Conservation (phyloP, 2,329 filamentous ascomycete species). For the Colletotrichum spinosum region DNA sequence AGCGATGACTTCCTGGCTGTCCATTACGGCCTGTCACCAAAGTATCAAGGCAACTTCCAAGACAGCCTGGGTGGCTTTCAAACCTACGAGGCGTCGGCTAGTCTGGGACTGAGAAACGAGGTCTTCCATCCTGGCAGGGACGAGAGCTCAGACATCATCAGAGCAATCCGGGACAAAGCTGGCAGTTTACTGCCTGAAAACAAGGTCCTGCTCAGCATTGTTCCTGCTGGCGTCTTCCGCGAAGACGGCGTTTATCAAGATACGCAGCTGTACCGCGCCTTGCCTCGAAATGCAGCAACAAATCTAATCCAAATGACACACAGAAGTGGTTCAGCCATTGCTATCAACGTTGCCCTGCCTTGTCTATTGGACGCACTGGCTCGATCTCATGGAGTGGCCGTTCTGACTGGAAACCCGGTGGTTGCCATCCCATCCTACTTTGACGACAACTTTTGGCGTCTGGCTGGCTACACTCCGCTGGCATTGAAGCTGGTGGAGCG, state of each 20-base stretch:
- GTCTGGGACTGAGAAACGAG: constrained; percentile 91
- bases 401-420: constrained; percentile 85
- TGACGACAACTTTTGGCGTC: constrained; percentile 91
- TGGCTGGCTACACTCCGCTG: constrained; percentile 90
- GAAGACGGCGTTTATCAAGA: constrained; percentile 85
- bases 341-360: constrained; percentile 88
- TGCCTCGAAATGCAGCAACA: constrained; percentile 78
- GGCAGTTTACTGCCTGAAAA: constrained; percentile 84
- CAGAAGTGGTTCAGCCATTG: constrained; percentile 80
- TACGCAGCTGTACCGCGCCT: constrained; percentile 77
- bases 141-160: constrained; percentile 90
- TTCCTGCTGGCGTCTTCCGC: constrained; percentile 82
- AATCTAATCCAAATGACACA: constrained; percentile 77
- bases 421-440: constrained; percentile 84
- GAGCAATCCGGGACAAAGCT: constrained; percentile 87
- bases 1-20: constrained; percentile 95
- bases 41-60: constrained; percentile 96
- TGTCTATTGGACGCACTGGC: constrained; percentile 90
- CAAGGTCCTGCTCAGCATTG: constrained; percentile 84
- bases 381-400: constrained; percentile 81
- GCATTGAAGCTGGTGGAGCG: constrained; percentile 87
- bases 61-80: constrained; percentile 96
- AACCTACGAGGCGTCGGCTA: constrained; percentile 93
- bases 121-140: constrained; percentile 89
- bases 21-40: constrained; percentile 87